Evolutionary conservation across 495 filamentous ascomycete species (phyloP), one percentile per base, ranked within the genome.

Genomic region (Hypoxylon intermedium): DNA sequence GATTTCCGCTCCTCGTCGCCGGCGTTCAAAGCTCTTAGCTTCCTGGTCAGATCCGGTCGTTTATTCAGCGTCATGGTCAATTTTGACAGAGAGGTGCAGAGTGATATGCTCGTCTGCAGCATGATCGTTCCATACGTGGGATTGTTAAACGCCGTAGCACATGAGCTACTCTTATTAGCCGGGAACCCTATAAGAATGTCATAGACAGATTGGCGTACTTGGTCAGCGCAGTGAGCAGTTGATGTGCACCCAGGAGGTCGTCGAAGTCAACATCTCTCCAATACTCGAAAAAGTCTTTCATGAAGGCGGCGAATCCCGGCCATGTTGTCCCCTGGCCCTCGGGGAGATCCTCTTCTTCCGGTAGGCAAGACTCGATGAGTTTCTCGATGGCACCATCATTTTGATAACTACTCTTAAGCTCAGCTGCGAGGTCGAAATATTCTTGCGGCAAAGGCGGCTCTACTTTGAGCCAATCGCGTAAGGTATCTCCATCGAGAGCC

Each of bases 61-160:
- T 86, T 85, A 65, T 92, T 89, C 5, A 98, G 76, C 19, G 82
- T 87, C 77, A 94, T 91, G 3, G 92, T 90, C 36, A 94, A 76
- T 57, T 87, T 87, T 5, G 91, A 86, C 15, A 98, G 78, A 1
- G 90, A 83, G 48, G 83, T 81, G 9, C 89, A 93, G 34, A 94
- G 79, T 11, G 89, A 86, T 46, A 94, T 82, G 60, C 90, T 86
- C 18, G 88, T 90, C 30, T 87, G 85, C 1, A 97, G 79, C 45
- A 96, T 80, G 59, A 96, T 76, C 28, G 87, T 80, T 13, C 93
- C 93, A 71, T 90, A 85, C 9, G 87, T 87, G 3, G 86, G 83
- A 67, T 95, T 86, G 23, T 85, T 85, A 24, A 97, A 84, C 5
- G 92, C 91, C 16, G 90, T 87, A 23, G 93, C 87, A 67, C 85